These are phyloP conservation scores for Drosera capensis DNA, from an alignment of 148 eudicot species.

Conservation along the genomic window DNA sequence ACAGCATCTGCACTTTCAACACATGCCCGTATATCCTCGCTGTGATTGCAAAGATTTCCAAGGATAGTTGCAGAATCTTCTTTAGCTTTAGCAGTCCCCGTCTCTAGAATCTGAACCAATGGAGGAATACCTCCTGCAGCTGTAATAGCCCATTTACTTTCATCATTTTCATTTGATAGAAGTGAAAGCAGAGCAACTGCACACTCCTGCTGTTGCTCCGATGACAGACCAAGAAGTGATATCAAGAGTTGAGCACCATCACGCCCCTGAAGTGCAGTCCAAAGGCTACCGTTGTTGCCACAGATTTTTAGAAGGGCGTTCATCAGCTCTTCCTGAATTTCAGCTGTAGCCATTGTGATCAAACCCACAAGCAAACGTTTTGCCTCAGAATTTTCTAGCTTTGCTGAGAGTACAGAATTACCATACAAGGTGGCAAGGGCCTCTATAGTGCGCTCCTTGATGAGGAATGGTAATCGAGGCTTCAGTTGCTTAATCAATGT, in stretches of 20 bases:
- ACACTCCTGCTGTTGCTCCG: conserved; percentile 98
- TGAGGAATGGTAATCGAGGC: conserved; percentile 57
- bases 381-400: conserved; percentile 83
- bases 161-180: conserved; percentile 85
- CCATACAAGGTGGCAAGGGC: conserved; percentile 98
- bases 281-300: conserved; percentile 65
- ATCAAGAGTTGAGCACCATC: conserved; percentile 95
- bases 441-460: conserved; percentile 92
- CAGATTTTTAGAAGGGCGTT: conserved; percentile 74
- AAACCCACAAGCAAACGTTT: conserved; percentile 89
- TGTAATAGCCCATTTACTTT: conserved; percentile 98
- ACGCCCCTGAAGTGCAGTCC: conserved; percentile 95
- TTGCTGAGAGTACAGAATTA: conserved; percentile 54
- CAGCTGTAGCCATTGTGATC: conserved; percentile 89
- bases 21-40: conserved; percentile 97
- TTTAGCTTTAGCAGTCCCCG: conserved; percentile 91
- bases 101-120: conserved; percentile 95
- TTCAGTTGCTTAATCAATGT: conserved; percentile 75
- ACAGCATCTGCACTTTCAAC: conserved; percentile 99
- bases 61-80: conserved; percentile 95
- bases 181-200: conserved; percentile 94
- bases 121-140: conserved; percentile 99
- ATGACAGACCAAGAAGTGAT: conserved; percentile 95
- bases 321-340: conserved; percentile 83
- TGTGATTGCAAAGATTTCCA: conserved; percentile 95